Evolutionary conservation across 805 yeast genomes (phyloP).

Genomic region (Saccharomycopsis malanga): DNA sequence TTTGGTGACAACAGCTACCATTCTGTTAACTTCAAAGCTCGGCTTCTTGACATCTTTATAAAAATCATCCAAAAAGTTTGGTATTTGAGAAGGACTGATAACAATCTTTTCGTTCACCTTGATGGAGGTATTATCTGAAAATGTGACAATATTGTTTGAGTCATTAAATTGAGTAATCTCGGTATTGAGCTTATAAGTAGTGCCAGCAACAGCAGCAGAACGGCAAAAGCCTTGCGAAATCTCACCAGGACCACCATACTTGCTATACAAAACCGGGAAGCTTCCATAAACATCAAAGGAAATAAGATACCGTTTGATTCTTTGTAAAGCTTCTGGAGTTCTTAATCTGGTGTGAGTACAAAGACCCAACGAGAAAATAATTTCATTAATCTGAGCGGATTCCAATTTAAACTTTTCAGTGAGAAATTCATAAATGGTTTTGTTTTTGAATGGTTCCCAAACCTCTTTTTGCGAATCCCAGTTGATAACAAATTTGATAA

Average conservation of each 20-base stretch:
- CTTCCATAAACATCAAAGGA: conserved; percentile 90
- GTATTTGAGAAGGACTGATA: conserved; percentile 64
- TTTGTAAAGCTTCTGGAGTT: conserved; percentile 68
- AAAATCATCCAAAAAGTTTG: conserved; percentile 30
- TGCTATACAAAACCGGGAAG: conserved; percentile 86
- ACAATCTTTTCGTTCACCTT: conserved; percentile 74
- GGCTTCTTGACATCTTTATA: conserved; percentile 33
- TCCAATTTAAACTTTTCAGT: conserved; percentile 61
- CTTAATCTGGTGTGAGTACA: conserved; percentile 52
- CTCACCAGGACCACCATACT: conserved; percentile 95
- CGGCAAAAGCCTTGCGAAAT: conserved; percentile 94
- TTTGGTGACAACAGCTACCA: conserved; percentile 77
- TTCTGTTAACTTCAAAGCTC: conserved; percentile 55
- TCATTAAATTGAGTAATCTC: conserved; percentile 60
- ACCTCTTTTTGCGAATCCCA: conserved; percentile 55
- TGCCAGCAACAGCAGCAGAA: conserved; percentile 96
- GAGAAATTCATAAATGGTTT: conserved; percentile 55
- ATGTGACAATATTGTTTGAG: conserved; percentile 54
- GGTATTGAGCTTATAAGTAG: conserved; percentile 81
- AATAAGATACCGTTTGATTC: conserved; percentile 74
- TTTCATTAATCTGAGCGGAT: conserved; percentile 69
- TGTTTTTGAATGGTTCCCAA: conserved; percentile 49
- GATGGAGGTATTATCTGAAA: conserved; percentile 69
- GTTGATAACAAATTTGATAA: conserved; percentile 76
- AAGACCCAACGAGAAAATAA: conserved; percentile 80